Evolutionary conservation across 1,139 yeast genomes (phyloP).

Genomic region (Pichia sp.): DNA sequence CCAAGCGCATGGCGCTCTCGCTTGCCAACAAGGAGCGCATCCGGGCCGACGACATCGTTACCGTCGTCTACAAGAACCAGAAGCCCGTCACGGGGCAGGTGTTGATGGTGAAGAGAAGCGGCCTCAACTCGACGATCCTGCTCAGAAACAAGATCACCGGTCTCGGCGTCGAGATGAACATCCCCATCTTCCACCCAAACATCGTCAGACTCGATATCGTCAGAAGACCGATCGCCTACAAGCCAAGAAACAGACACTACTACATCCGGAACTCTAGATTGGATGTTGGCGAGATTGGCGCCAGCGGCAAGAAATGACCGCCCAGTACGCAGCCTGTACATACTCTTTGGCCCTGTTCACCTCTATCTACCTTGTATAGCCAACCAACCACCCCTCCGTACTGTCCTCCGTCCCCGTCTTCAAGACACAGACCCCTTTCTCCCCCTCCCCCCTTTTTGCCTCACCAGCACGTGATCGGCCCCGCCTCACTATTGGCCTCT

Average conservation of each 20-base stretch:
- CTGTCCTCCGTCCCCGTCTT: too few species aligned
- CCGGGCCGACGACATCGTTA: constrained; percentile 77
- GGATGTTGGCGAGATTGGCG: constrained; percentile 50
- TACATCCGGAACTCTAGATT: constrained; percentile 78
- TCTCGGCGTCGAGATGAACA: constrained; percentile 75
- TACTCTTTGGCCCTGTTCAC: too few species aligned
- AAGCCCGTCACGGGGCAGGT: constrained; percentile 69
- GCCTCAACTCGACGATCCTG: constrained; percentile 65
- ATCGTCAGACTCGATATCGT: constrained; percentile 70
- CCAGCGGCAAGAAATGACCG: constrained; percentile 22
- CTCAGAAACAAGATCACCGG: constrained; percentile 76
- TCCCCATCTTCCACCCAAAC: constrained; percentile 75
- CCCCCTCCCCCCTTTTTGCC: not conserved
- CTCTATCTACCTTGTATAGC: too few species aligned
- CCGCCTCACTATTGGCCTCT: constrained; percentile 40
- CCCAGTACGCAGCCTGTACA: too few species aligned
- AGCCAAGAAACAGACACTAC: constrained; percentile 76
- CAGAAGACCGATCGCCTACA: constrained; percentile 66
- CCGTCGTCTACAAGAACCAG: constrained; percentile 69
- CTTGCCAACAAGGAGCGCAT: constrained; percentile 47
- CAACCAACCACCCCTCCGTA: too few species aligned
- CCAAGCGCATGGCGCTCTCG: constrained; percentile 61
- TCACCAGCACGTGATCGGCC: not conserved
- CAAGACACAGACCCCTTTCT: not conserved
- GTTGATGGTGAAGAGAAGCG: constrained; percentile 67